Conservation (phyloP, 352 stramenopile genomes). For the Hyaloperonospora arabidopsidis region DNA sequence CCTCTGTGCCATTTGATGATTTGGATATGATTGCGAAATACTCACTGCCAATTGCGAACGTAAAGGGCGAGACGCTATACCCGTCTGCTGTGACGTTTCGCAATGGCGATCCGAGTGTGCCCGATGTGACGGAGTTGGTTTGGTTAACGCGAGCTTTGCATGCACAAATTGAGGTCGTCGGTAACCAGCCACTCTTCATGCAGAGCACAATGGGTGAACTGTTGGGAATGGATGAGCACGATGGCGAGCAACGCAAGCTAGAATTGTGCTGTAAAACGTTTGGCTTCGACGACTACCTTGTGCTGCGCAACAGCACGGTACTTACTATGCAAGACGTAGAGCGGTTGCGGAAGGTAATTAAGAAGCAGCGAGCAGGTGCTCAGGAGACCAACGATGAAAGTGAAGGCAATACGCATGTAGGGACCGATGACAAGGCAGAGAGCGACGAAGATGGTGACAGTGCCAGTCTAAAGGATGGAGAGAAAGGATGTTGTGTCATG, state of each 20-base stretch:
- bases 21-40: conserved; percentile 64
- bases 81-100: conserved; percentile 66
- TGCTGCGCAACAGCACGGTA: conserved; percentile 74
- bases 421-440: conserved; percentile 13
- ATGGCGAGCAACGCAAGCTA: conserved; percentile 43
- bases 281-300: conserved; percentile 51
- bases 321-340: conserved; percentile 71
- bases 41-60: conserved; percentile 34
- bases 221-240: conserved; percentile 44
- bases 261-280: conserved; percentile 53
- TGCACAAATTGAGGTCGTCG: conserved; percentile 54
- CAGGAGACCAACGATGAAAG: conserved; percentile 5
- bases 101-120: conserved; percentile 55
- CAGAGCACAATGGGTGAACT: conserved; percentile 54
- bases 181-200: conserved; percentile 67
- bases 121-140: conserved; percentile 52
- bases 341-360: conserved; percentile 42
- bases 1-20: conserved; percentile 74
- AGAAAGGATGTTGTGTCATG: conserved; percentile 30
- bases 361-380: conserved; percentile 23
- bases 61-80: conserved; percentile 46
- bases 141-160: conserved; percentile 65
- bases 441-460: conserved; percentile 24
- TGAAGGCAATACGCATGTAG: conserved; percentile 3
- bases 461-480: conserved; percentile 18